Evolutionary conservation across 805 yeast species (phyloP).

Genomic region (Kodamaea nitidulidarum): DNA sequence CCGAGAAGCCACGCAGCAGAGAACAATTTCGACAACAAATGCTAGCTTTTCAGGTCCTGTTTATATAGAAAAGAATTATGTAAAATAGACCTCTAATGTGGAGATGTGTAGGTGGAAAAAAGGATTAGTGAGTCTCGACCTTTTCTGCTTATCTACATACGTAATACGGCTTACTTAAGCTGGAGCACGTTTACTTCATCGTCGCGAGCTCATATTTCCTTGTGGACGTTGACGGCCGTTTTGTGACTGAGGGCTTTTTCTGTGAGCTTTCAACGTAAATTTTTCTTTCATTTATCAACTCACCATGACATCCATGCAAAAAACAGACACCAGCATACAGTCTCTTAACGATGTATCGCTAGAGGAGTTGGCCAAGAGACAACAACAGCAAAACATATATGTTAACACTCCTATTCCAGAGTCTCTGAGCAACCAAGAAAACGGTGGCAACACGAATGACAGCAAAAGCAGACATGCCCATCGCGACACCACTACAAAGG

Average conservation of each 20-base stretch:
- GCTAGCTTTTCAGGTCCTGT: too few species aligned
- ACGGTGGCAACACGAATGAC: constrained; percentile 36
- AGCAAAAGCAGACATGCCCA: constrained; percentile 12
- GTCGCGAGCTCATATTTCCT: not conserved
- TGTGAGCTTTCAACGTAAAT: constrained; percentile 1
- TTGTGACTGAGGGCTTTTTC: not conserved
- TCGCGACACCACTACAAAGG: constrained; percentile 43
- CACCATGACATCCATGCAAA: constrained; percentile 25
- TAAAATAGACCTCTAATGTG: too few species aligned
- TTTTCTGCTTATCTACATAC: too few species aligned
- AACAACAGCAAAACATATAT: constrained; percentile 27
- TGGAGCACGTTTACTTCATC: too few species aligned
- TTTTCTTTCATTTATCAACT: not conserved
- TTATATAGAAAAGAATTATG: too few species aligned
- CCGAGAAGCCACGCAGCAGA: too few species aligned
- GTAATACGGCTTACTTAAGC: too few species aligned
- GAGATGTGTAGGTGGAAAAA: too few species aligned
- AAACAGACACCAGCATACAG: constrained; percentile 18
- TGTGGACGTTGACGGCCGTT: constrained; percentile 1
- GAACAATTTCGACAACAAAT: too few species aligned
- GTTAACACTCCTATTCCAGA: constrained; percentile 17
- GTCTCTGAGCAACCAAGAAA: constrained; percentile 12
- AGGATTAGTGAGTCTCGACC: too few species aligned
- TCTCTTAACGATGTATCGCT: constrained; percentile 26
- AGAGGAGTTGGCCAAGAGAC: constrained; percentile 25